Evolutionary conservation across 306 rosid genomes (phyloP).

Genomic region (Rubus parviflorus): DNA sequence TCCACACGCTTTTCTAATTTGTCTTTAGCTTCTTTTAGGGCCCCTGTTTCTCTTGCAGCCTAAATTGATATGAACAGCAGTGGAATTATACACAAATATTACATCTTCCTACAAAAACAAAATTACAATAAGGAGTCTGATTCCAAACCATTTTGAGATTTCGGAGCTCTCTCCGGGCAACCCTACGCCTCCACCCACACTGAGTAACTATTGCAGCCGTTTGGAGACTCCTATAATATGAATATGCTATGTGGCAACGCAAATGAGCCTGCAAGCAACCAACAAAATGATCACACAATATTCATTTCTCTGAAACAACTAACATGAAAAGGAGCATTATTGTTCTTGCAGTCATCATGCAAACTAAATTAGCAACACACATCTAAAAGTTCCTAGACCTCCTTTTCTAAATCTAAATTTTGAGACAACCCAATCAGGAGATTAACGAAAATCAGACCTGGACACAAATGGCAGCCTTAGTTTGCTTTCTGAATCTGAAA

Average conservation of each 20-base stretch:
- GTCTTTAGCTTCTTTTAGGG: slow-evolving; percentile 98
- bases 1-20: slow-evolving; percentile 99
- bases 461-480: slow-evolving; percentile 80
- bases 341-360: not conserved
- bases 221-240: slow-evolving; percentile 79
- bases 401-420: slow-evolving; percentile 14
- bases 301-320: slow-evolving; percentile 16
- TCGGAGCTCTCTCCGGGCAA: slow-evolving; percentile 95
- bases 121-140: slow-evolving; percentile 18
- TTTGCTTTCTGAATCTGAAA: slow-evolving; percentile 91
- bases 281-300: slow-evolving; percentile 6
- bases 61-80: slow-evolving; percentile 37
- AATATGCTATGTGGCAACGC: slow-evolving; percentile 68
- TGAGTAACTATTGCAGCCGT: slow-evolving; percentile 81
- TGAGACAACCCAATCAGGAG: slow-evolving; percentile 16
- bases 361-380: slow-evolving; percentile 8
- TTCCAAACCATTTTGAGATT: slow-evolving; percentile 80
- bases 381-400: slow-evolving; percentile 18
- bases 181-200: slow-evolving; percentile 94
- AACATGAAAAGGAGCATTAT: slow-evolving; percentile 1
- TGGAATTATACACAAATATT: not conserved
- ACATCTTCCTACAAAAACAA: slow-evolving; percentile 29
- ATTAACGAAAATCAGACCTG: slow-evolving; percentile 56
- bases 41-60: slow-evolving; percentile 99
- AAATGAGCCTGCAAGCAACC: slow-evolving; percentile 61